A percentile compares a stretch with the other conserved stretches of the same genome.
These are phyloP conservation scores for Gossypium davidsonii DNA, from an alignment of 441 rosid species.

Conservation along the genomic window DNA sequence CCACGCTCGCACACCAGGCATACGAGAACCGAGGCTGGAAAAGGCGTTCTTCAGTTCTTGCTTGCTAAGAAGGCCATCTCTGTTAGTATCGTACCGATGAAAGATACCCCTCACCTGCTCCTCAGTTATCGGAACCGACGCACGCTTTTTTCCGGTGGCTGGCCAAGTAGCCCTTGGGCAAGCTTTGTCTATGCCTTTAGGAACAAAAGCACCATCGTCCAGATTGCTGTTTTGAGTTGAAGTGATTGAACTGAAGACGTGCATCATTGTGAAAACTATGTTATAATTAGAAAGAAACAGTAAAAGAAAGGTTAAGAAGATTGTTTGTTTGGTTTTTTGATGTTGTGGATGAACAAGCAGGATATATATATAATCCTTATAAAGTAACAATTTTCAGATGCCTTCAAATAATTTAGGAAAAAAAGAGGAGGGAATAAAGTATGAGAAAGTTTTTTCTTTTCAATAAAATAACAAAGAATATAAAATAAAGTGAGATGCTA, in stretches of 20 bases:
- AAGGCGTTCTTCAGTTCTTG: conserved; percentile 22
- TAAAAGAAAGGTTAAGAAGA: background rate
- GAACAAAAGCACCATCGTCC: background rate
- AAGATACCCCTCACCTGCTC: conserved; percentile 18
- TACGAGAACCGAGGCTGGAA: conserved; percentile 9
- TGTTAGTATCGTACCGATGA: conserved; percentile 14
- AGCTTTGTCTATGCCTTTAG: background rate
- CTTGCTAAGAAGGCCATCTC: conserved; percentile 28
- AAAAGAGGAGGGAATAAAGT: background rate
- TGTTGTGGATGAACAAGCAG: background rate
- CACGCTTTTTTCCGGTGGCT: background rate
- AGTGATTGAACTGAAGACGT: background rate
- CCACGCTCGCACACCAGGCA: conserved; percentile 12
- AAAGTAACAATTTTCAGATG: background rate
- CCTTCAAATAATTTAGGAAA: background rate
- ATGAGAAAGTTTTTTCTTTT: too few relatives aligned
- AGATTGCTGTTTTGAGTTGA: background rate
- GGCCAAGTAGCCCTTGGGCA: background rate
- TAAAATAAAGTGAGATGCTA: too few relatives aligned
- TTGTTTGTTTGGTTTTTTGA: background rate
- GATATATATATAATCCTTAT: background rate
- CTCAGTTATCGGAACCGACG: background rate
- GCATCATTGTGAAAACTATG: background rate
- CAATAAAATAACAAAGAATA: too few relatives aligned
- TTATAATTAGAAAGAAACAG: background rate